Evolutionary conservation across 1,284 basidiomycete genomes (phyloP).

Genomic region (Ganoderma boninense): DNA sequence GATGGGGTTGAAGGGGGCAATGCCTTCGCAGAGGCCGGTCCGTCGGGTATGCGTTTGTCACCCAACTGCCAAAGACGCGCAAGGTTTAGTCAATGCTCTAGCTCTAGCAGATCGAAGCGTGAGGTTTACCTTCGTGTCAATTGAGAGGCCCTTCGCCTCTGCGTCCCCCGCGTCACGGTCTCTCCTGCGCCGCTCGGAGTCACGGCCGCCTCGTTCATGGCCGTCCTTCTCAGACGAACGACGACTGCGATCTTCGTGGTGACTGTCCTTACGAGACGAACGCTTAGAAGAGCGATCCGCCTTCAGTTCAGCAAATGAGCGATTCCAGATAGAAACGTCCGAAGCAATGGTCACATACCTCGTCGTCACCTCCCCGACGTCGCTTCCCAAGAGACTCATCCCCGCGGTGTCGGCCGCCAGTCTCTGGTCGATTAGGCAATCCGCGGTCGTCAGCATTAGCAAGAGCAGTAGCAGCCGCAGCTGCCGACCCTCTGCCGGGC

Average conservation of each 20-base stretch:
- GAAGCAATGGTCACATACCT: constrained; percentile 56
- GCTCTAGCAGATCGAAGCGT: not conserved
- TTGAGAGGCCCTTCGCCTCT: constrained; percentile 50
- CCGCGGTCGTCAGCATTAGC: constrained; percentile 55
- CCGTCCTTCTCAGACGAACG: constrained; percentile 75
- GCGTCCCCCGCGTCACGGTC: constrained; percentile 64
- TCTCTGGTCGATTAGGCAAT: constrained; percentile 65
- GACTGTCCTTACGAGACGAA: constrained; percentile 75
- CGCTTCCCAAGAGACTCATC: constrained; percentile 76
- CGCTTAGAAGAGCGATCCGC: constrained; percentile 76
- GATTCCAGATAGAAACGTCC: constrained; percentile 21
- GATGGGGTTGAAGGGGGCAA: constrained; percentile 70
- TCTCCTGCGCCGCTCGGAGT: constrained; percentile 71
- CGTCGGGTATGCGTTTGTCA: constrained; percentile 68
- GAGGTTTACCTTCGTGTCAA: constrained; percentile 65
- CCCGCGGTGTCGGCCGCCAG: constrained; percentile 57
- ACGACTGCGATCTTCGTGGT: constrained; percentile 74
- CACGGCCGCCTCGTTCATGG: constrained; percentile 64
- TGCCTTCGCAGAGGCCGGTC: constrained; percentile 52
- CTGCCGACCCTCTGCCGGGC: constrained; percentile 30
- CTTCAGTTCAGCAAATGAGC: constrained; percentile 46
- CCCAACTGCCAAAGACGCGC: constrained; percentile 43
- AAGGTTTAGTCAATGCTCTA: not conserved
- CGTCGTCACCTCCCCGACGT: constrained; percentile 69
- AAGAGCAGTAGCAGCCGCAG: constrained; percentile 22